These are phyloP conservation scores for Stylonectria norvegica DNA, from an alignment of 2,329 filamentous ascomycete genomes.

Conservation along the genomic window DNA sequence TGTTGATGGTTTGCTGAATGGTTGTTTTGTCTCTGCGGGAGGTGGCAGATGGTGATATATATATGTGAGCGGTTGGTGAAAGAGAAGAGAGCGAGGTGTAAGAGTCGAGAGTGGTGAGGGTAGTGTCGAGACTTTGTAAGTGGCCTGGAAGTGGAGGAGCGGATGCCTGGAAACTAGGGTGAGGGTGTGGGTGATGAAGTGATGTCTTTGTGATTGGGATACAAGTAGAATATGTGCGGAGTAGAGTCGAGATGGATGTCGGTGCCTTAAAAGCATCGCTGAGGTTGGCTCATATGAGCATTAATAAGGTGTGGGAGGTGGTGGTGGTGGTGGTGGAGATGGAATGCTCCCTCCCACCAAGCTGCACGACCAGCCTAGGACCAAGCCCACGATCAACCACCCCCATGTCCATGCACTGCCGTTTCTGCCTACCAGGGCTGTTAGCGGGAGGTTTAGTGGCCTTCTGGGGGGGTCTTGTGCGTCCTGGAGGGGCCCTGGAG, in stretches of 20 bases:
- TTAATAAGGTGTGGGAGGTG: slow-evolving; percentile 5
- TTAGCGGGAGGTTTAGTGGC: slow-evolving; percentile 2
- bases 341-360: slow-evolving; percentile 20
- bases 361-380: slow-evolving; percentile 13
- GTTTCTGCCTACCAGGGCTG: slow-evolving; percentile 26
- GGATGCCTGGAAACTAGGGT: slow-evolving; percentile 21
- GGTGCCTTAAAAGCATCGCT: slow-evolving; percentile 20
- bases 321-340: slow-evolving; percentile 3
- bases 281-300: slow-evolving; percentile 22
- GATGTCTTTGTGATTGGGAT: slow-evolving; percentile 8
- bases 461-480: slow-evolving; percentile 8
- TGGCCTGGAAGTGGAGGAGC: slow-evolving; percentile 9
- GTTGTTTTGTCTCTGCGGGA: slow-evolving; percentile 7
- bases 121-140: slow-evolving; percentile 16
- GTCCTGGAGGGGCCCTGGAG: slow-evolving; percentile 8
- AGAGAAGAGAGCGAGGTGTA: slow-evolving; percentile 8
- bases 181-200: slow-evolving; percentile 1
- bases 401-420: slow-evolving; percentile 9
- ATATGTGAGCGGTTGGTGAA: slow-evolving; percentile 15
- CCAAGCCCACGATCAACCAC: slow-evolving; percentile 1
- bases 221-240: slow-evolving; percentile 19
- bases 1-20: not conserved
- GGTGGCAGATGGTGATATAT: slow-evolving; percentile 20
- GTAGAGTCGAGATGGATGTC: slow-evolving; percentile 10
- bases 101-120: slow-evolving; percentile 4